These are phyloP conservation scores for Calvatia gigantea DNA, from an alignment of 768 basidiomycete genomes.

Conservation along the genomic window DNA sequence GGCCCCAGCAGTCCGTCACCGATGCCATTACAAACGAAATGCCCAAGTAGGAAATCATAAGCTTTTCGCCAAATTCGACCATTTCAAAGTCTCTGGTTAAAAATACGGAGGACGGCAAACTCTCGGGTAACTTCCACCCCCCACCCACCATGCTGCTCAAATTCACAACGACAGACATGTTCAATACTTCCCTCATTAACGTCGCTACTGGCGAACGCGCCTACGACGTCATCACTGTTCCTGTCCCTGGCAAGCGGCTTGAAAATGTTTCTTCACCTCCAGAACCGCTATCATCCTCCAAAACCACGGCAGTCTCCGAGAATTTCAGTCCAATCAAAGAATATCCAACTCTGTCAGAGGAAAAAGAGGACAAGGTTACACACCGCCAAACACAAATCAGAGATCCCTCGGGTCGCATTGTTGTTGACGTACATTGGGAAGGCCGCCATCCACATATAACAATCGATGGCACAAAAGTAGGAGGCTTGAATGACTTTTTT, in stretches of 20 bases:
- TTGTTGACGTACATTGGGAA: conserved; percentile 51
- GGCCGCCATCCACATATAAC: conserved; percentile 50
- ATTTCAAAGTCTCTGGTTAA: conserved; percentile 8
- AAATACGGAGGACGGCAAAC: conserved; percentile 12
- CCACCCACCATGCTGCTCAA: conserved; percentile 47
- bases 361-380: conserved; percentile 18
- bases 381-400: conserved; percentile 40
- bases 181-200: conserved; percentile 52
- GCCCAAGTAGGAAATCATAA: conserved; percentile 45
- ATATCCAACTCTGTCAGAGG: conserved; percentile 8
- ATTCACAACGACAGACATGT: conserved; percentile 56
- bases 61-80: conserved; percentile 33
- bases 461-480: conserved; percentile 48
- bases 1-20: not conserved
- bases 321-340: conserved; percentile 16
- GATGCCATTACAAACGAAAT: conserved; percentile 30
- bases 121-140: not conserved
- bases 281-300: conserved; percentile 13
- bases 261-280: conserved; percentile 24
- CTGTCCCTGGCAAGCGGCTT: conserved; percentile 25
- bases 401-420: conserved; percentile 35
- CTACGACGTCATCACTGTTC: conserved; percentile 48
- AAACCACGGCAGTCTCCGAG: conserved; percentile 10
- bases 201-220: conserved; percentile 45
- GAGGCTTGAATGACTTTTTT: conserved; percentile 52